These are phyloP conservation scores for Colletotrichum scovillei DNA, from an alignment of 2,329 filamentous ascomycete genomes.

Conservation along the genomic window DNA sequence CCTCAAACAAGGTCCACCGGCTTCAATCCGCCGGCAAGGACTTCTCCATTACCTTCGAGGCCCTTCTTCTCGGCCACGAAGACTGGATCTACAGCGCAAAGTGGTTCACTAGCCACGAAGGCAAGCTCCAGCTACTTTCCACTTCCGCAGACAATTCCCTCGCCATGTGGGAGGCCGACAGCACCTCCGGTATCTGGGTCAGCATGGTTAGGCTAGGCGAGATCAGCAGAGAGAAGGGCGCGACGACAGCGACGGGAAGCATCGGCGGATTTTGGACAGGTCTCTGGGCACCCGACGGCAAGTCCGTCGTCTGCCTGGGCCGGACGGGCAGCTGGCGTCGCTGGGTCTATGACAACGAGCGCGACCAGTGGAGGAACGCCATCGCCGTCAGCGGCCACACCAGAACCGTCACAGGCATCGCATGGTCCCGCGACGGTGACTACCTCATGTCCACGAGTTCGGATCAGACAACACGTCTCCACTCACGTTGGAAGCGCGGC, in stretches of 20 bases:
- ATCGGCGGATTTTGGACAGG: slow-evolving; percentile 97
- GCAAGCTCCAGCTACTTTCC: slow-evolving; percentile 79
- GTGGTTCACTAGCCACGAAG: slow-evolving; percentile 69
- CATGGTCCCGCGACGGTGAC: slow-evolving; percentile 84
- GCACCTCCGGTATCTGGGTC: slow-evolving; percentile 89
- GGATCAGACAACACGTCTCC: slow-evolving; percentile 93
- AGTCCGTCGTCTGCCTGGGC: slow-evolving; percentile 82
- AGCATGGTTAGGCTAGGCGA: slow-evolving; percentile 88
- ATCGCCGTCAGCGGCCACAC: slow-evolving; percentile 88
- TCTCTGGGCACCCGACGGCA: slow-evolving; percentile 85
- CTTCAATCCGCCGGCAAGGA: slow-evolving; percentile 71
- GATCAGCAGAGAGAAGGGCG: slow-evolving; percentile 93
- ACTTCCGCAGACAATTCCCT: slow-evolving; percentile 96
- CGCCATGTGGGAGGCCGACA: slow-evolving; percentile 90
- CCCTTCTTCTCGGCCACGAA: slow-evolving; percentile 92
- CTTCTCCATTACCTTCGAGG: slow-evolving; percentile 92
- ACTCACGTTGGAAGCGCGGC: slow-evolving; percentile 77
- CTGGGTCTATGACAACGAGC: slow-evolving; percentile 74
- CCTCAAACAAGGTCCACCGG: slow-evolving; percentile 90
- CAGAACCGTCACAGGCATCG: slow-evolving; percentile 80
- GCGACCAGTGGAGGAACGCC: slow-evolving; percentile 80
- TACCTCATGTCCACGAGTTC: slow-evolving; percentile 90
- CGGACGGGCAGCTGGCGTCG: slow-evolving; percentile 93
- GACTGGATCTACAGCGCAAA: slow-evolving; percentile 96
- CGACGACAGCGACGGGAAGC: slow-evolving; percentile 95